Evolutionary conservation across 345 rosid species (phyloP).

Genomic region (Euphorbia tirucalli): DNA sequence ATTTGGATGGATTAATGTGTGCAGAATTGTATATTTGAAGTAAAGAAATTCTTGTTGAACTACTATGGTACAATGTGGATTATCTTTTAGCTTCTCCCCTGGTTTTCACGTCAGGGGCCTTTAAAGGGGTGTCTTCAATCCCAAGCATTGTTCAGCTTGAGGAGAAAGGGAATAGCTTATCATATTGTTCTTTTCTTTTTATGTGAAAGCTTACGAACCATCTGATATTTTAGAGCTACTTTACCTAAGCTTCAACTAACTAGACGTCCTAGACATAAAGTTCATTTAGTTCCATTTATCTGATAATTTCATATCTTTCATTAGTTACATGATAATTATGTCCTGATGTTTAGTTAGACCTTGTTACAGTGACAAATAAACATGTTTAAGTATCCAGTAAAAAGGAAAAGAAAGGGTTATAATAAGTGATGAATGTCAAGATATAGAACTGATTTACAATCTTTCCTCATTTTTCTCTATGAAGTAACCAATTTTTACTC

Average conservation of each 20-base stretch:
- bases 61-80: too few species aligned
- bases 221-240: not conserved
- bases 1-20: too few species aligned
- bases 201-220: not conserved
- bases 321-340: too few species aligned
- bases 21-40: too few species aligned
- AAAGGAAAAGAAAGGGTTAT: not conserved
- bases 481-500: not conserved
- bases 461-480: not conserved
- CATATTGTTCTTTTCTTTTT: not conserved
- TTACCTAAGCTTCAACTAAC: not conserved
- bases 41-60: too few species aligned
- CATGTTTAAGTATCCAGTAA: not conserved
- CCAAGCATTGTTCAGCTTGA: not conserved
- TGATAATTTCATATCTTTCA: too few species aligned
- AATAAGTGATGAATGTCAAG: not conserved
- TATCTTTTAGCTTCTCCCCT: too few species aligned
- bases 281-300: too few species aligned
- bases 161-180: not conserved
- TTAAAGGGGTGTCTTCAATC: too few species aligned
- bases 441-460: not conserved
- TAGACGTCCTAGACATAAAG: not conserved
- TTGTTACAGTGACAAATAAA: not conserved
- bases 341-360: not conserved
- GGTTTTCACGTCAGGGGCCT: too few species aligned